phyloP scores from a whole-genome alignment of 1,139 yeast species.

The Kodamaea suecica region DNA sequence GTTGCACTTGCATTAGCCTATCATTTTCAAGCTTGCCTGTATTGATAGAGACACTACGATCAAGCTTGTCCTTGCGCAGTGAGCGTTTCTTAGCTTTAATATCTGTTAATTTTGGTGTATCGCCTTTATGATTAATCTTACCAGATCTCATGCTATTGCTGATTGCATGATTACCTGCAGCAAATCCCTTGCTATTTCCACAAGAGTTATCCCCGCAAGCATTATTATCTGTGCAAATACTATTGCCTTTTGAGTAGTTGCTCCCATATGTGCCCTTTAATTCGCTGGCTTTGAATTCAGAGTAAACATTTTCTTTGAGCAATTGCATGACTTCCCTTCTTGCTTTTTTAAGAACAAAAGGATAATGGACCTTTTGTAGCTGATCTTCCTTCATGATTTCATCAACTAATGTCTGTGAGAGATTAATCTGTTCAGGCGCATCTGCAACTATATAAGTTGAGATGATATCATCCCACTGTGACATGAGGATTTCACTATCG shows the following conservation, averaged over 20 bases:
- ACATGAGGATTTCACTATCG: slow-evolving; percentile 1
- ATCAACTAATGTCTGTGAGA: slow-evolving; percentile 34
- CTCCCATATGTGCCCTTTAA: neutral
- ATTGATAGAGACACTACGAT: neutral
- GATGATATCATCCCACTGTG: slow-evolving; percentile 33
- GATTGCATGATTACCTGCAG: neutral
- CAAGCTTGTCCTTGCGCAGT: neutral
- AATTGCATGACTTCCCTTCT: slow-evolving; percentile 42
- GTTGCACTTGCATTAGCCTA: neutral
- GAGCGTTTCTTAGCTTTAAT: neutral
- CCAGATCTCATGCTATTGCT: neutral
- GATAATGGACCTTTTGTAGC: slow-evolving; percentile 31
- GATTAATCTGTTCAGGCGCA: slow-evolving; percentile 45
- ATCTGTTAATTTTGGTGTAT: too few species aligned
- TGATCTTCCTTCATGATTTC: slow-evolving; percentile 30
- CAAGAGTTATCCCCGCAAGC: neutral
- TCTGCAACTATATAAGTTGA: slow-evolving; percentile 27
- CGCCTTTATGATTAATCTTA: neutral
- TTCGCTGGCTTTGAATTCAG: slow-evolving; percentile 8
- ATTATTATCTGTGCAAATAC: neutral
- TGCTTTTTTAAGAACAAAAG: slow-evolving; percentile 37
- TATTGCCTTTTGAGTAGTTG: neutral
- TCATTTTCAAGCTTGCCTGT: neutral
- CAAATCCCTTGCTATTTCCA: neutral
- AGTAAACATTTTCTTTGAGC: slow-evolving; percentile 45